A percentile compares a stretch with the other conserved stretches of the same genome.
Evolutionary conservation across 164 flowering plant genomes (phyloP).

Genomic region (Vitis riparia): DNA sequence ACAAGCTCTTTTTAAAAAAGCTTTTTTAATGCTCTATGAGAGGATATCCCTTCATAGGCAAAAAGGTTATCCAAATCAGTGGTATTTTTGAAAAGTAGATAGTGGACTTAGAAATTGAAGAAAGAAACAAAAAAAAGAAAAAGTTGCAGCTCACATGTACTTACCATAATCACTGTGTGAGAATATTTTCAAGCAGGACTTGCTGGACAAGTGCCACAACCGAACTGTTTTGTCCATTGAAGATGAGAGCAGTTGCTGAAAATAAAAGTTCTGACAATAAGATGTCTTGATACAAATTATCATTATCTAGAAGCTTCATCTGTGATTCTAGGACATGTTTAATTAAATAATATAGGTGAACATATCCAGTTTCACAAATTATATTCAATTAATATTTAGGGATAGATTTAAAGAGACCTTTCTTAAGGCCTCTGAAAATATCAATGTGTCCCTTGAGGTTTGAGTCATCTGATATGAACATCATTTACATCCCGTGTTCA

Average conservation of each 20-base stretch:
- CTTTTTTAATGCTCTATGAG: no score
- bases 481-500: not conserved
- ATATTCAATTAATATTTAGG: no score
- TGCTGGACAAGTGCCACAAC: slow-evolving; percentile 85
- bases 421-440: not conserved
- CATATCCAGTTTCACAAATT: not conserved
- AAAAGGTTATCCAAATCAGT: not conserved
- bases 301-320: not conserved
- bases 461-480: not conserved
- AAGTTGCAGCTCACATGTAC: slow-evolving; percentile 4
- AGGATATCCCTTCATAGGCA: no score
- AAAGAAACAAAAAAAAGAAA: not conserved
- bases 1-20: no score
- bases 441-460: not conserved
- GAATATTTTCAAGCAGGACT: slow-evolving; percentile 82
- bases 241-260: slow-evolving; percentile 91
- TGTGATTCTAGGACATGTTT: not conserved
- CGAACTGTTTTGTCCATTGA: slow-evolving; percentile 99
- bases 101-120: no score
- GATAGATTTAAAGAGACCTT: no score
- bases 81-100: no score
- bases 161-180: slow-evolving; percentile 96
- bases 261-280: slow-evolving; percentile 8
- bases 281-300: not conserved
- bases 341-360: not conserved